Evolutionary conservation across 805 yeast species (phyloP), one percentile per base, ranked within the genome.

Genomic region (Candida qinlingensis): DNA sequence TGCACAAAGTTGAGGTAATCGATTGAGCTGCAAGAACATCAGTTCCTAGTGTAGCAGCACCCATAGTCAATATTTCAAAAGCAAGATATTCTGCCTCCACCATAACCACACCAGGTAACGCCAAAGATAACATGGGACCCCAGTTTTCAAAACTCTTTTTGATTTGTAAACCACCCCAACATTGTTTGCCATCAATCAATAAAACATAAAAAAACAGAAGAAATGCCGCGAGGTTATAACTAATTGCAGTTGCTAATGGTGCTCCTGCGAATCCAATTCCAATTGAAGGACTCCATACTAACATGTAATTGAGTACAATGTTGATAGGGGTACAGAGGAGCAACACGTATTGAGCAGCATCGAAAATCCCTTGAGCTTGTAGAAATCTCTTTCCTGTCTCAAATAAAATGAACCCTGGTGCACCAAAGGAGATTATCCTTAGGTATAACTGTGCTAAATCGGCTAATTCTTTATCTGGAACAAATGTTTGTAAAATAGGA

Each of bases 241-340:
- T 78, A 27, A 81, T 67, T 4, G 79, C 76, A 29, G 80, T 79
- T 5, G 90, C 87, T 6, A 81, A 64, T 2, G 95, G 90, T 0
- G 94, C 90, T 1, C 95, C 96, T 37, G 73, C 62, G 58, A 65
- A 84, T 1, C 95, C 95, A 26, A 86, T 54, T 2, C 91, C 92
- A 44, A 74, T 67, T 2, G 72, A 81, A 25, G 64, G 64, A 4
- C 75, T 75, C 84, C 86, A 85, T 11, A 83, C 89, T 39, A 85
- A 67, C 8, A 75, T 50, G 68, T 83, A 85, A 51, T 84, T 83
- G 19, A 83, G 62, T 7, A 81, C 31, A 28, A 76, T 67, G 58
- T 82, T 84, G 42, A 83, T 48, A 1, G 95, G 96, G 1, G 87
- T 80, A 25, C 81, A 75, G 5, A 84, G 56, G 26, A 77, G 62